Evolutionary conservation across 352 stramenopile genomes (phyloP), one percentile per base, ranked within the genome.

Genomic region (Globisporangium splendens): DNA sequence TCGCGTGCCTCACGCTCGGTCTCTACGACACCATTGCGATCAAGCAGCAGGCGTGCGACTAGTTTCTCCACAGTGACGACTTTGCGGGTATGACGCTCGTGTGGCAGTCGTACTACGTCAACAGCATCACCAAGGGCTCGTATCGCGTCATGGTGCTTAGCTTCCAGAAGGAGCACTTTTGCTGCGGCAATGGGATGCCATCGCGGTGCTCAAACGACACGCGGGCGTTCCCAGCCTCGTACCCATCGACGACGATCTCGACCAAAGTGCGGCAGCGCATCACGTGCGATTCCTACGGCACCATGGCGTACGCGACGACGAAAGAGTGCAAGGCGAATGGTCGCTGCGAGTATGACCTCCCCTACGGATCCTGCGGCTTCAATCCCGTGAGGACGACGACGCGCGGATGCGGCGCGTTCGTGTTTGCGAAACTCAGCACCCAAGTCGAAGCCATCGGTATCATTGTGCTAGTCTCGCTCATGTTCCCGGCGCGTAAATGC

Each of bases 81-180:
- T 93, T 89, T 31, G 77, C 73, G 0, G 80, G 83, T 46, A 69
- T 73, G 33, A 72, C 76, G 50, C 65, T 93, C 15, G 81, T 88
- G 31, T 93, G 83, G 83, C 79, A 90, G 47, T 74, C 76, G 18
- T 93, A 91, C 60, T 91, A 88, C 60, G 53, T 61, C 22, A 70
- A 76, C 56, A 89, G 78, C 54, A 43, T 75, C 20, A 57, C 54
- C 21, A 62, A 72, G 38, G 64, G 65, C 24, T 73, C 72, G 11
- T 80, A 83, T 31, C 75, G 79, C 20, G 66, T 78, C 8, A 75
- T 78, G 68, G 63, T 92, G 35, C 68, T 90, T 42, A 75, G 62
- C 18, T 54, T 92, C 12, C 75, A 92, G 56, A 77, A 79, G 48
- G 69, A 73, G 10, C 76, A 81, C 33, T 88, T 89, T 33, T 92